Conservation (phyloP, 352 stramenopile species). For the Pythium grandisporangium region DNA sequence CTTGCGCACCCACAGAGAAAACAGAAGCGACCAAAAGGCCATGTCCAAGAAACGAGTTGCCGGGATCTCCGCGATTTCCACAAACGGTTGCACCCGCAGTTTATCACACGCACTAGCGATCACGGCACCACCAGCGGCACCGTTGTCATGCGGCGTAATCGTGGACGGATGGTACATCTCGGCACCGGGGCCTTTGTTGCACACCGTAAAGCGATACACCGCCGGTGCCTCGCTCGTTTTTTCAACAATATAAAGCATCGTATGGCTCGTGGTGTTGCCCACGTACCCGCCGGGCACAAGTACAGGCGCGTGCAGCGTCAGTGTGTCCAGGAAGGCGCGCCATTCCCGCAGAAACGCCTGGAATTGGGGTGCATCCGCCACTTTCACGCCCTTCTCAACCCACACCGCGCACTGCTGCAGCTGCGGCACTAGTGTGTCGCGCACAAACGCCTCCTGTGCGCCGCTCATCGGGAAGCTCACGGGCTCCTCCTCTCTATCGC, state of each 20-base stretch:
- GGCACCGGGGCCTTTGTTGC: constrained; percentile 80
- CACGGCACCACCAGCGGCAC: constrained; percentile 1
- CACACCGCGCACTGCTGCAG: constrained; percentile 38
- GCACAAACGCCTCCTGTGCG: constrained; percentile 41
- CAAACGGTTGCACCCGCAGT: constrained; percentile 69
- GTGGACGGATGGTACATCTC: constrained; percentile 74
- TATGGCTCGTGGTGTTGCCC: constrained; percentile 59
- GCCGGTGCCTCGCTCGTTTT: constrained; percentile 43
- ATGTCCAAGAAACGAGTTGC: constrained; percentile 65
- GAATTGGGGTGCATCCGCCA: constrained; percentile 53
- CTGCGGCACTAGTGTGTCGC: constrained; percentile 38
- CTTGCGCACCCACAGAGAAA: constrained; percentile 80
- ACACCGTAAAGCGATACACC: constrained; percentile 77
- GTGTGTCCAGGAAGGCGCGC: constrained; percentile 36
- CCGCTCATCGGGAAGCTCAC: constrained; percentile 39
- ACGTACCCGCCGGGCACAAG: constrained; percentile 74
- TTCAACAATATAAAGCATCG: constrained; percentile 80
- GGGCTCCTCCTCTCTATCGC: constrained; percentile 2
- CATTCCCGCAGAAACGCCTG: constrained; percentile 60
- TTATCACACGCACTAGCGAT: constrained; percentile 29
- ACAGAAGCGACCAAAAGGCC: constrained; percentile 78
- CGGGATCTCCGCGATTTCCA: constrained; percentile 59
- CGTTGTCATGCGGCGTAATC: constrained; percentile 9
- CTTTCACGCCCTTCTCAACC: constrained; percentile 43
- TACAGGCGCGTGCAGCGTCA: constrained; percentile 34